Percentiles rank a stretch among this genome's conserved stretches.
Evolutionary conservation across 1,284 basidiomycete species (phyloP).

Genomic region (Phylloboletellus chloephorus): DNA sequence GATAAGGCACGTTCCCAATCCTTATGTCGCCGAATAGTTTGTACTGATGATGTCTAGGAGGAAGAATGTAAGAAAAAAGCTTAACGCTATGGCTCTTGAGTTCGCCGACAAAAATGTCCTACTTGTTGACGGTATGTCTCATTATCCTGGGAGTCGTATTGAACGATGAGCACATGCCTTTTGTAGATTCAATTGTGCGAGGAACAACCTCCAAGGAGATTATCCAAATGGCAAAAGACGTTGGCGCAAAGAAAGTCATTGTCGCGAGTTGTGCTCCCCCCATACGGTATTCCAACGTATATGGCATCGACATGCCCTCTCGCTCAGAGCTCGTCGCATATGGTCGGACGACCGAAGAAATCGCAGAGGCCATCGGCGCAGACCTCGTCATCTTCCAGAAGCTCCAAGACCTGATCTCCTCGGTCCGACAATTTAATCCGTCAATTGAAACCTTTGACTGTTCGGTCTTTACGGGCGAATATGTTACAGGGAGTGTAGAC

Average conservation of each 20-base stretch:
- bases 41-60: constrained; percentile 43
- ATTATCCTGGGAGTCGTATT: neutral
- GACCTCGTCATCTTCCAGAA: constrained; percentile 98
- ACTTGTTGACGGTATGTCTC: constrained; percentile 81
- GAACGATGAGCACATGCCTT: neutral
- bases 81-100: constrained; percentile 99
- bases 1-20: constrained; percentile 52
- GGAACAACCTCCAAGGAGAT: constrained; percentile 99
- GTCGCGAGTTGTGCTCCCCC: constrained; percentile 97
- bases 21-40: neutral
- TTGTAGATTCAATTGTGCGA: constrained; percentile 91
- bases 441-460: constrained; percentile 84
- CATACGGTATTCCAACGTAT: constrained; percentile 93
- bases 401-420: constrained; percentile 82
- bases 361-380: constrained; percentile 86
- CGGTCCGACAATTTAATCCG: constrained; percentile 87
- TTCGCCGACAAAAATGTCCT: constrained; percentile 91
- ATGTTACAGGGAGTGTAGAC: constrained; percentile 94
- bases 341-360: constrained; percentile 67
- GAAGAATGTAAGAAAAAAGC: constrained; percentile 93
- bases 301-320: constrained; percentile 99
- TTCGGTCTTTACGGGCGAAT: constrained; percentile 96
- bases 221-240: constrained; percentile 98
- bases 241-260: constrained; percentile 96
- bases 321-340: constrained; percentile 91